A percentile compares a stretch with the other conserved stretches of the same genome.
phyloP scores from a whole-genome alignment of 805 yeast species.

The Starmerella asiatica region DNA sequence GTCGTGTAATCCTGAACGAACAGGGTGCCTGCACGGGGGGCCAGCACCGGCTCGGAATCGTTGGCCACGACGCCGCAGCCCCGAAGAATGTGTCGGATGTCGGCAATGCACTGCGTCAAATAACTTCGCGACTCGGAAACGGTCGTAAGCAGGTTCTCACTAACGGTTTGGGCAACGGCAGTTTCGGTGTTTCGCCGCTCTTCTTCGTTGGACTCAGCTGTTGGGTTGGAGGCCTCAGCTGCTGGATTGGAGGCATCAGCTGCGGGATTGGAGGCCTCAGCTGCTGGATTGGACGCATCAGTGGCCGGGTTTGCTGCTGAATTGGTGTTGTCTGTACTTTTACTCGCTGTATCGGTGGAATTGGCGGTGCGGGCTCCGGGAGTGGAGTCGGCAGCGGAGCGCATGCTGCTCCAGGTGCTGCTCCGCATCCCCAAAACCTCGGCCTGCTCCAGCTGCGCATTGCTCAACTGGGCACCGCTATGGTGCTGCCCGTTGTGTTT shows the following conservation, averaged over 20 bases:
- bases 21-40: conserved; percentile 4
- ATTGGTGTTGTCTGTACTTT: too few relatives aligned
- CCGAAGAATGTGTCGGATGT: conserved; percentile 20
- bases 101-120: conserved; percentile 27
- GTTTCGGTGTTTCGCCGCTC: too few relatives aligned
- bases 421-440: too few relatives aligned
- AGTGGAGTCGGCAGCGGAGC: too few relatives aligned
- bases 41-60: conserved; percentile 7
- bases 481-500: neutral
- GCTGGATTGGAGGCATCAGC: too few relatives aligned
- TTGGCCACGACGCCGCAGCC: conserved; percentile 12
- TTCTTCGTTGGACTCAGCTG: neutral
- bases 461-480: neutral
- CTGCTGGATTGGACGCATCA: too few relatives aligned
- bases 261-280: too few relatives aligned
- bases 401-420: too few relatives aligned
- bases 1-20: conserved; percentile 6
- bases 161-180: neutral
- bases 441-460: neutral
- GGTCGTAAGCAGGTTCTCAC: conserved; percentile 6
- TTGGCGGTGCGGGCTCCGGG: too few relatives aligned
- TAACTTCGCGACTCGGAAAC: conserved; percentile 18
- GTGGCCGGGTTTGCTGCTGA: too few relatives aligned
- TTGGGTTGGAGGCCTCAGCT: too few relatives aligned
- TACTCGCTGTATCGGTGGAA: too few relatives aligned